These are phyloP conservation scores for Lactarius pseudohatsudake DNA, from an alignment of 768 basidiomycete species.

Conservation along the genomic window DNA sequence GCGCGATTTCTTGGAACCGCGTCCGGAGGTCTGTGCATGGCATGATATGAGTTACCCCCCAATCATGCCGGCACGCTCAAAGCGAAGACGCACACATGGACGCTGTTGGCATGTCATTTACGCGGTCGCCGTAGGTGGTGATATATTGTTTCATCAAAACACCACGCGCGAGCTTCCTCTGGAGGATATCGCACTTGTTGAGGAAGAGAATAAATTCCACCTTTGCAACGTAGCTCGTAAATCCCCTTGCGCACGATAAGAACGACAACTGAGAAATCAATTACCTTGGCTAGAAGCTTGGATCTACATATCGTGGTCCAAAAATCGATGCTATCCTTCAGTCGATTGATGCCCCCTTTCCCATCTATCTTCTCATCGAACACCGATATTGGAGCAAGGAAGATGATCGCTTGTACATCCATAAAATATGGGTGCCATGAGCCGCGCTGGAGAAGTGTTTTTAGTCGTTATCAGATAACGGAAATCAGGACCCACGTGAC, in stretches of 20 bases:
- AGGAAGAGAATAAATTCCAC: conserved; percentile 41
- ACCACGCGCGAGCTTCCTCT: conserved; percentile 62
- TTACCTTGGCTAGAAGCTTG: conserved; percentile 16
- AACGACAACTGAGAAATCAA: neutral
- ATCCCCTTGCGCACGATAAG: neutral
- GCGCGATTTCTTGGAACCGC: conserved; percentile 19
- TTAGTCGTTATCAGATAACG: neutral
- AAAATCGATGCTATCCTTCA: conserved; percentile 20
- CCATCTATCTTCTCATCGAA: conserved; percentile 81
- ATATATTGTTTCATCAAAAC: conserved; percentile 56
- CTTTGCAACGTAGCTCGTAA: conserved; percentile 9
- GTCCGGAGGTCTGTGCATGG: conserved; percentile 23
- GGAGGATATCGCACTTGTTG: conserved; percentile 62
- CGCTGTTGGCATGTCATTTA: conserved; percentile 62
- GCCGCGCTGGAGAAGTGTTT: conserved; percentile 16
- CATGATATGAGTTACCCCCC: neutral
- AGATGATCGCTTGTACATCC: conserved; percentile 81
- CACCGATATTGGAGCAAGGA: conserved; percentile 76
- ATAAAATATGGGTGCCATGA: conserved; percentile 81
- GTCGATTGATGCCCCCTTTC: conserved; percentile 63
- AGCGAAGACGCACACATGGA: conserved; percentile 56
- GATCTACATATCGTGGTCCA: conserved; percentile 25
- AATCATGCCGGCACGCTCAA: conserved; percentile 2
- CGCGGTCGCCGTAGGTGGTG: conserved; percentile 63
- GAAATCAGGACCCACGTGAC: neutral